A percentile compares a stretch with the other conserved stretches of the same genome.
Conservation (phyloP, 768 basidiomycete species). For the Chalciporus pseudorubinellus region DNA sequence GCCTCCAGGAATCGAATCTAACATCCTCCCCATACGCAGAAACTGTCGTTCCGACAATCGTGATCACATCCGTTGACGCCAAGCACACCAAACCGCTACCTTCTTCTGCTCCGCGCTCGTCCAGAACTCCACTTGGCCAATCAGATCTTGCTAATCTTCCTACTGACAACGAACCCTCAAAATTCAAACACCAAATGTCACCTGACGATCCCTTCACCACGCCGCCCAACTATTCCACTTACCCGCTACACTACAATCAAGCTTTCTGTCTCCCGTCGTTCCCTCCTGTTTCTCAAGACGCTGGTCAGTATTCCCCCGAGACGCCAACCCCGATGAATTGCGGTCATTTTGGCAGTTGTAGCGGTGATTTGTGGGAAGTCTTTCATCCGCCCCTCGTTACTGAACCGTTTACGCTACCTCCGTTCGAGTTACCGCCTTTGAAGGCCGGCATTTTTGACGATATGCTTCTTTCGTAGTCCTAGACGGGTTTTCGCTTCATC, state of each 20-base stretch:
- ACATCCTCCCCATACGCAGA: neutral
- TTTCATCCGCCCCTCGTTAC: constrained; percentile 24
- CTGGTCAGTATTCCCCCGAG: constrained; percentile 12
- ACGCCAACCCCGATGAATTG: constrained; percentile 29
- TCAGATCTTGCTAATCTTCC: constrained; percentile 8
- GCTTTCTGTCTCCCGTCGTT: constrained; percentile 17
- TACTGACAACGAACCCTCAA: constrained; percentile 1
- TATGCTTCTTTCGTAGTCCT: no score
- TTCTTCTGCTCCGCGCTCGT: constrained; percentile 6
- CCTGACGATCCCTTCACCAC: constrained; percentile 19
- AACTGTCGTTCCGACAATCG: constrained; percentile 18
- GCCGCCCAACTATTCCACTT: neutral
- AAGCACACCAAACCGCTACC: constrained; percentile 23
- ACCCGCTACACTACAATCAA: neutral
- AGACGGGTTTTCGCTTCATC: no score
- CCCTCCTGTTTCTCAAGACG: neutral
- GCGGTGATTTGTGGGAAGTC: constrained; percentile 24
- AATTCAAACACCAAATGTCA: neutral
- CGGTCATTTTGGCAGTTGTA: constrained; percentile 22
- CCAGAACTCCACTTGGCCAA: constrained; percentile 13
- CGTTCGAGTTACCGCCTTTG: constrained; percentile 24
- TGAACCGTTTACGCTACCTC: constrained; percentile 18
- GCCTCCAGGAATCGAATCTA: neutral
- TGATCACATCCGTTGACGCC: constrained; percentile 27
- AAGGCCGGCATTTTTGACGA: constrained; percentile 12